phyloP scores from a whole-genome alignment of 2,329 filamentous ascomycete species.

The Fusarium mangiferae region DNA sequence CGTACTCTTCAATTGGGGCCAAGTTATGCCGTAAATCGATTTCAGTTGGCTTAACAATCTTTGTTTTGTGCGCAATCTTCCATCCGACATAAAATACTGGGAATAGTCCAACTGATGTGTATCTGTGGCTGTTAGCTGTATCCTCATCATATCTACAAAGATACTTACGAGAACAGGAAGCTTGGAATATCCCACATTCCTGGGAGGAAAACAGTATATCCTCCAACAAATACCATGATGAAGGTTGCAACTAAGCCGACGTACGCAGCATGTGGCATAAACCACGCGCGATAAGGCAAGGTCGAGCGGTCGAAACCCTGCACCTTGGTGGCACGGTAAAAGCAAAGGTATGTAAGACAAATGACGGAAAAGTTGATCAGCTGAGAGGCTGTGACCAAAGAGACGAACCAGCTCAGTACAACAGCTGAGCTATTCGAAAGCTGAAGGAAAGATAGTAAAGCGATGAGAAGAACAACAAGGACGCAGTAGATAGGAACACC shows the following conservation, averaged over 20 bases:
- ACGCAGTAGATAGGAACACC: conserved; percentile 83
- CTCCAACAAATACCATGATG: conserved; percentile 79
- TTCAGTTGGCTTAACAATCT: neutral
- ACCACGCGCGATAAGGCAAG: conserved; percentile 75
- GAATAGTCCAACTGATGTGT: conserved; percentile 9
- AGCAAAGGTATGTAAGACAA: conserved; percentile 76
- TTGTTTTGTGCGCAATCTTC: conserved; percentile 17
- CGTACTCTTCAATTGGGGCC: conserved; percentile 9
- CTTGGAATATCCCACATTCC: conserved; percentile 73
- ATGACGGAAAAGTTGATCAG: conserved; percentile 79
- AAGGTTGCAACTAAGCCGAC: conserved; percentile 71
- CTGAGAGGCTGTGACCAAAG: conserved; percentile 75
- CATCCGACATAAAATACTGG: conserved; percentile 9
- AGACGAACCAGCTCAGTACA: conserved; percentile 79
- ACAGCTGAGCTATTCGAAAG: conserved; percentile 72
- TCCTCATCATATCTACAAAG: fast-evolving
- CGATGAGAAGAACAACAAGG: conserved; percentile 70
- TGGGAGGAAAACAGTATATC: conserved; percentile 80
- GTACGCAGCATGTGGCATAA: conserved; percentile 79
- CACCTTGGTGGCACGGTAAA: conserved; percentile 73
- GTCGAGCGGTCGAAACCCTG: conserved; percentile 75
- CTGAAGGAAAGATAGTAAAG: conserved; percentile 78
- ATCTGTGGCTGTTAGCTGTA: neutral
- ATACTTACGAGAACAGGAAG: conserved; percentile 75
- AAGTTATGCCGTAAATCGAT: conserved; percentile 1